Base-by-base conservation (phyloP, 768 basidiomycete species). In the Tricholoma bakamatsutake region DNA sequence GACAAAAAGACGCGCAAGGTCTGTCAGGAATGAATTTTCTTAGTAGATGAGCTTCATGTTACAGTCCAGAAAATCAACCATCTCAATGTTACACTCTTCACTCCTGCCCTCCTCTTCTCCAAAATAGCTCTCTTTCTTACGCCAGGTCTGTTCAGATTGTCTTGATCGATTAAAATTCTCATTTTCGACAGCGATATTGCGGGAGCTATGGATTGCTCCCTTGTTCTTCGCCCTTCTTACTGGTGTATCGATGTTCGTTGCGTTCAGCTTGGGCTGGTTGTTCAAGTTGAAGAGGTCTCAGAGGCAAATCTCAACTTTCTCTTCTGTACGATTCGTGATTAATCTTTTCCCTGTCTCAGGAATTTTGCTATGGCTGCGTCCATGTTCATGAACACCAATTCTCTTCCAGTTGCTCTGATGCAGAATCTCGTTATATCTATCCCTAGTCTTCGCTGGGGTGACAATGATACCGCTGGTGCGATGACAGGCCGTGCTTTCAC, bases 311-410 rank as follows among this genome's bases (percentile, higher is more conserved):
- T 42, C 28, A 17, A 10, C 31, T 9, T 30, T 3, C 11, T 9
- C 3, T n/a, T 13, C 28, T 48, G 9, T 9, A 9, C 5, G 5
- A 17, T n/a, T 15, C 17, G 10, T 37, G 3, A 37, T 53, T 27
- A 33, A 24, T 1, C 4, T 35, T n/a, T 43, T 1, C 35, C 27
- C 4, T 17, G 15, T 31, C 30, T 7, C 61, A 90, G 89, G 66
- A 84, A 80, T 52, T 92, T 91, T 60, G 87, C 86, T 6, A 85
- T 87, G 68, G 89, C 90, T 0, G 86, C 89, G 0, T 77, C 88
- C 28, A 92, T 88, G 84, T 91, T 91, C 76, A 90, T 93, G 87
- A 96, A 94, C 69, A 92, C 90, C 2, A 98, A 98, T 67, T 92
- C 92, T 0, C 81, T 99, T 5, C 96, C 96, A 0, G 92, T 98